phyloP scores from a whole-genome alignment of 805 yeast genomes.

The Kluyveromyces dobzhanskii region DNA sequence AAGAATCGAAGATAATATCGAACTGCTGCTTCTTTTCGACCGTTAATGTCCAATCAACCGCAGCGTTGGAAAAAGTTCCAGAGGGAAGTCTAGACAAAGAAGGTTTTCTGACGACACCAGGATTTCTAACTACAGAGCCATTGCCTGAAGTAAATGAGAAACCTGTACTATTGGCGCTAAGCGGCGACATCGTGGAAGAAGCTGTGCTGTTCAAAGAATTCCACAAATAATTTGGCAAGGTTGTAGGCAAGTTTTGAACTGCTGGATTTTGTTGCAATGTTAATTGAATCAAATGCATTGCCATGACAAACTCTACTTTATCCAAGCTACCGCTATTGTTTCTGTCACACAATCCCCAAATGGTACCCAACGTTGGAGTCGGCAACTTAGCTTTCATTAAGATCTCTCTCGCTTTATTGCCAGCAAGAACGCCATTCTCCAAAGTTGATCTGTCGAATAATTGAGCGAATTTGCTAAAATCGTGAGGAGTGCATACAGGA shows the following conservation, averaged over 20 bases:
- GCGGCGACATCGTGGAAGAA: constrained; percentile 16
- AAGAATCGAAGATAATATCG: constrained; percentile 66
- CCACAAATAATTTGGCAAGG: constrained; percentile 39
- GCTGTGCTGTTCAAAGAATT: constrained; percentile 21
- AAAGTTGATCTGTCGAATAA: constrained; percentile 57
- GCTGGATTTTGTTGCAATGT: constrained; percentile 55
- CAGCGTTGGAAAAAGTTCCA: constrained; percentile 29
- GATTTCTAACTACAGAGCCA: constrained; percentile 7
- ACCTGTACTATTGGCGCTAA: constrained; percentile 25
- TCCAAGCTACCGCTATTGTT: constrained; percentile 63
- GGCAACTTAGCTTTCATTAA: constrained; percentile 85
- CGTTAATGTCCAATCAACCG: constrained; percentile 59
- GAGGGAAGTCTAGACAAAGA: constrained; percentile 26
- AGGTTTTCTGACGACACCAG: constrained; percentile 28
- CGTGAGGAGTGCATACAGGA: constrained; percentile 48
- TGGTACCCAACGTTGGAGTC: constrained; percentile 65
- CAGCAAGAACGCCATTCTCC: constrained; percentile 51
- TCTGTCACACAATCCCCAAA: constrained; percentile 85
- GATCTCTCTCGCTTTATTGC: constrained; percentile 75
- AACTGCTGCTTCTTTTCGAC: constrained; percentile 67
- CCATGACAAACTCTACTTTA: constrained; percentile 73
- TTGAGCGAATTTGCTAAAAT: constrained; percentile 55
- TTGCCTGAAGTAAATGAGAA: constrained; percentile 11
- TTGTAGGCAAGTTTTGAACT: constrained; percentile 47
- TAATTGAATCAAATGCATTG: constrained; percentile 86